Evolutionary conservation across 345 rosid species (phyloP).

Genomic region (Eucalyptus camaldulensis): DNA sequence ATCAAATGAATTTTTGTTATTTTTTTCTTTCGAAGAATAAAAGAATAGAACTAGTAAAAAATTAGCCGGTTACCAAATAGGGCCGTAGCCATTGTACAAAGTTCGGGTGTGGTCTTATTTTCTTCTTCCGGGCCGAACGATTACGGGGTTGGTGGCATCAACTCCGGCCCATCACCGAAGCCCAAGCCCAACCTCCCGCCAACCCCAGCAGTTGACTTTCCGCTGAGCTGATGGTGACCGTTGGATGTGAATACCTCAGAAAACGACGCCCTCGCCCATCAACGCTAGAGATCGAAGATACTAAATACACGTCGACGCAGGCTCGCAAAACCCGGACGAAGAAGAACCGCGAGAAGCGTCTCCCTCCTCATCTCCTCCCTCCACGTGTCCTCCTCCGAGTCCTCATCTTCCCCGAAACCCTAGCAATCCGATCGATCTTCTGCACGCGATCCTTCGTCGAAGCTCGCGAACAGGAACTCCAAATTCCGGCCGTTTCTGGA

Average conservation of each 20-base stretch:
- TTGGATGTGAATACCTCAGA: background rate
- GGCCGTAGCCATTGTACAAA: background rate
- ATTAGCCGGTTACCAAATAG: too few species aligned
- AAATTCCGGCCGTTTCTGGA: background rate
- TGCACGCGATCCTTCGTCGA: background rate
- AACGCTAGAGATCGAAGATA: background rate
- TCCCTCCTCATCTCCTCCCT: background rate
- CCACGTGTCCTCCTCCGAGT: slow-evolving; percentile 10
- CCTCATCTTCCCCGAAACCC: background rate
- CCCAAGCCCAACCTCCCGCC: background rate
- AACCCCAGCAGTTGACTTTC: background rate
- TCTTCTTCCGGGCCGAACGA: background rate
- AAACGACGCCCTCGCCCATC: background rate
- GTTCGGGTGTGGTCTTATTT: background rate
- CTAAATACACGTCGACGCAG: background rate
- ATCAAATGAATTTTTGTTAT: too few species aligned
- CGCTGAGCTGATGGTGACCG: background rate
- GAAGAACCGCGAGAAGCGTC: background rate
- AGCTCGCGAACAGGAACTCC: background rate
- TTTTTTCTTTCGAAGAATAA: too few species aligned
- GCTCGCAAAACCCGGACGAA: background rate
- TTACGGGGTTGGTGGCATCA: background rate
- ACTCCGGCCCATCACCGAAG: background rate
- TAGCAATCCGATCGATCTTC: background rate
- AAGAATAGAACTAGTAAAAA: too few species aligned